Percentiles rank a stretch among this genome's conserved stretches.
Evolutionary conservation across 73 alveolate genomes (phyloP).

Genomic region (Paramecium biaurelia): DNA sequence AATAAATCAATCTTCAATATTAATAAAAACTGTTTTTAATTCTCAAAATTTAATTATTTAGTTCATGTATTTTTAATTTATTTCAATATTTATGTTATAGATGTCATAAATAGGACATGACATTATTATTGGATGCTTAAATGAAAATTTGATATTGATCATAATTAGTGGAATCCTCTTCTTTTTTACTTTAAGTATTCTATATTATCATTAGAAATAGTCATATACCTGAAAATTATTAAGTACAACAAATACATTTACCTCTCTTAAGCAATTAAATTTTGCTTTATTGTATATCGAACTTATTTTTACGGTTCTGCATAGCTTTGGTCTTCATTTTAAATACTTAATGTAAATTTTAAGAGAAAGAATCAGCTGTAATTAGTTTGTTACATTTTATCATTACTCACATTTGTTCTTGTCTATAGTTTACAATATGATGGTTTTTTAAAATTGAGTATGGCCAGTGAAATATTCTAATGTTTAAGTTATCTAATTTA

Average conservation of each 20-base stretch:
- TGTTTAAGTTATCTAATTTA: not conserved
- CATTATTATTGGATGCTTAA: not conserved
- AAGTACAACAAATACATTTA: not conserved
- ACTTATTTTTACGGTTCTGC: not conserved
- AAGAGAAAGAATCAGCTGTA: not conserved
- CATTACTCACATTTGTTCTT: not conserved
- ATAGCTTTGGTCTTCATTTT: not conserved
- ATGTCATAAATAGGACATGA: not conserved
- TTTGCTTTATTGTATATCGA: not conserved
- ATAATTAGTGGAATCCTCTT: not conserved
- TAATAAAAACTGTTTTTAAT: not conserved
- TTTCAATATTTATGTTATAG: not conserved
- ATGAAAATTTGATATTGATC: not conserved
- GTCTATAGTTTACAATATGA: not conserved
- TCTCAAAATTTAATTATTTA: not conserved
- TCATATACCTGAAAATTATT: not conserved
- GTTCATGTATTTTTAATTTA: not conserved
- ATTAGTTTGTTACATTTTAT: not conserved
- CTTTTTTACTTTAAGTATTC: not conserved
- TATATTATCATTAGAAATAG: not conserved
- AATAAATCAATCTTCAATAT: not conserved
- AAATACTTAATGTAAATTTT: not conserved
- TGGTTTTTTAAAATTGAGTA: not conserved
- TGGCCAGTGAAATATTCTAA: not conserved
- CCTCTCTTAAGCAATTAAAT: not conserved